phyloP scores from a whole-genome alignment of 2,329 filamentous ascomycete species.

The Aspergillus ochraceoroseus region DNA sequence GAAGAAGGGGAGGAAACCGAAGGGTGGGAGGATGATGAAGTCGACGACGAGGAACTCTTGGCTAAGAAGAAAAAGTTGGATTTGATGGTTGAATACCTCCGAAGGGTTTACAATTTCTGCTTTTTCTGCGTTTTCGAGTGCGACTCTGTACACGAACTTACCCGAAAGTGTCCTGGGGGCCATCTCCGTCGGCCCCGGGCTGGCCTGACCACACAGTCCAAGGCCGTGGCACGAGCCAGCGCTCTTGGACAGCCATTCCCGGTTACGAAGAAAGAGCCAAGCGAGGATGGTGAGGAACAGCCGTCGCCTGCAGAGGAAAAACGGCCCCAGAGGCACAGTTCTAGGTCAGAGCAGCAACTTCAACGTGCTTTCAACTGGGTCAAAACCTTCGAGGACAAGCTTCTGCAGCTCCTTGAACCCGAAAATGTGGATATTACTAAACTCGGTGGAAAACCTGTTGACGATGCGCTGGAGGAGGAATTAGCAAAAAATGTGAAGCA shows the following conservation, averaged over 20 bases:
- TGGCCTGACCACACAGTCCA: conserved; percentile 75
- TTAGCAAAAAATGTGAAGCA: conserved; percentile 85
- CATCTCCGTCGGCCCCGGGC: conserved; percentile 87
- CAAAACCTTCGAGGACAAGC: conserved; percentile 95
- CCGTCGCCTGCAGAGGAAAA: conserved; percentile 65
- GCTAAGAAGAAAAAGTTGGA: conserved; percentile 96
- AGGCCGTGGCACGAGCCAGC: conserved; percentile 79
- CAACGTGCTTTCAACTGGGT: conserved; percentile 98
- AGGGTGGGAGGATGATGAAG: conserved; percentile 62
- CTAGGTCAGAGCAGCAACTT: conserved; percentile 83
- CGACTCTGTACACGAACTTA: conserved; percentile 92
- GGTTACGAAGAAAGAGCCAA: conserved; percentile 66
- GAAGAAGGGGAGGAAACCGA: conserved; percentile 79
- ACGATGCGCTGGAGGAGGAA: conserved; percentile 84
- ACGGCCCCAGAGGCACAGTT: conserved; percentile 63
- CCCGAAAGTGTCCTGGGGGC: conserved; percentile 93
- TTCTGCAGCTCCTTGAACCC: conserved; percentile 86
- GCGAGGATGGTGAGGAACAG: conserved; percentile 60
- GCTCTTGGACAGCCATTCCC: conserved; percentile 79
- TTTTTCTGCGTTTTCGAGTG: conserved; percentile 99
- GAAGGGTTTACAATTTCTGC: conserved; percentile 96
- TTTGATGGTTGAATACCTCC: conserved; percentile 90
- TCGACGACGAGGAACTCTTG: conserved; percentile 83
- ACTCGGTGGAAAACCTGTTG: conserved; percentile 78
- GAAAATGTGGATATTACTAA: conserved; percentile 82